Evolutionary conservation across 2,329 filamentous ascomycete species (phyloP), one percentile per base, ranked within the genome.

Genomic region (Ambrosiella cleistominuta): DNA sequence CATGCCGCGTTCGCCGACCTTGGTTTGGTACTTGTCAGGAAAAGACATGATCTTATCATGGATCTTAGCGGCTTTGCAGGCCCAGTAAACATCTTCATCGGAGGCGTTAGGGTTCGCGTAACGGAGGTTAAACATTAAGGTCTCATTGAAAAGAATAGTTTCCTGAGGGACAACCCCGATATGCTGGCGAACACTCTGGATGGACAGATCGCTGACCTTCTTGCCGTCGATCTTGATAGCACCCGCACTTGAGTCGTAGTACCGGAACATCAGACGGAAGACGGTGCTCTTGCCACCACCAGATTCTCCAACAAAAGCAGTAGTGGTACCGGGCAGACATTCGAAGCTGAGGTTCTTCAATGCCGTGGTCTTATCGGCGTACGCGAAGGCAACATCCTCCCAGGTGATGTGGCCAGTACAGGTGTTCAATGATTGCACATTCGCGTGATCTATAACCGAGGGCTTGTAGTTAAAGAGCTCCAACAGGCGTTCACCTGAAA

Each of bases 121-220:
- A 68, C 83, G 85, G 61, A 96, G 74, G 67, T 96, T 96, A 72
- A 95, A 95, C 88, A 95, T 93, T 62, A 96, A 73, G 0, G 86
- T 85, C 68, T 95, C 90, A 68, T 95, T 95, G 77, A 96, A 96
- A 50, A 96, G 75, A 5, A 95, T 86, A 3, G 91, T 96, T 66
- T 98, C 93, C 69, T 98, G 93, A 1, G 93, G 93, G 6, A 98
- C 93, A 49, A 98, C 91, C 27, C 93, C 93, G 65, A 98, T 96
- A 67, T 90, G 85, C 61, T 80, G 79, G 63, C 93, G 82, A 58
- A 98, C 76, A n/a, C 89, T 95, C 70, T 96, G 88, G 64, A 97
- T 96, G 1, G 88, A 95, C 60, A 95, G 73, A 63, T 89, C 82
- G 68, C 86, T 82, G 54, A 96, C 86, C 66, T 96, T 82, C 61